phyloP scores from a whole-genome alignment of 2,329 filamentous ascomycete species.

The Aquanectria penicillioides region DNA sequence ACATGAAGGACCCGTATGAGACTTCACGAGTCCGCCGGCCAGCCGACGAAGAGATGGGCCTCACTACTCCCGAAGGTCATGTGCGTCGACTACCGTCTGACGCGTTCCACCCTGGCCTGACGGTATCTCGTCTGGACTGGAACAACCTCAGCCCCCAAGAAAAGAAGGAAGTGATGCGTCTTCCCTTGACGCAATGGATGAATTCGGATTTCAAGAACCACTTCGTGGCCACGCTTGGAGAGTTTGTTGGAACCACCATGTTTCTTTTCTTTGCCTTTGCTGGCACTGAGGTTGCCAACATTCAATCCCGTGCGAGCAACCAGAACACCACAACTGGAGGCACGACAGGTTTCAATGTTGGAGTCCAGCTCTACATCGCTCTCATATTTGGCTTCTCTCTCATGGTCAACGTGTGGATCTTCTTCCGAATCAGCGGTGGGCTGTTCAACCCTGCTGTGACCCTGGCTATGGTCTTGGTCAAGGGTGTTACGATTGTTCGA shows the following conservation, averaged over 20 bases:
- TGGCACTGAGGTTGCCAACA: constrained; percentile 53
- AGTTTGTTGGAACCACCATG: constrained; percentile 54
- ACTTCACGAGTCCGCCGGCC: constrained; percentile 23
- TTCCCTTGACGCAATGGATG: constrained; percentile 59
- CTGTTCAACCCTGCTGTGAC: constrained; percentile 55
- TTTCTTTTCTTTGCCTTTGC: constrained; percentile 57
- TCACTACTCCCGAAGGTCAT: constrained; percentile 5
- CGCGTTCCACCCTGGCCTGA: constrained; percentile 28
- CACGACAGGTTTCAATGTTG: constrained; percentile 54
- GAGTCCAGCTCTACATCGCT: constrained; percentile 54
- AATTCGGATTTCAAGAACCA: constrained; percentile 57
- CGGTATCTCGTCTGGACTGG: constrained; percentile 48
- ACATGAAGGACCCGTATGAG: constrained; percentile 27
- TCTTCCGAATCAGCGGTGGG: constrained; percentile 56
- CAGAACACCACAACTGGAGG: constrained; percentile 54
- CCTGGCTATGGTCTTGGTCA: constrained; percentile 61
- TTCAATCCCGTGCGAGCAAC: constrained; percentile 42
- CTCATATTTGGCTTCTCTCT: constrained; percentile 55
- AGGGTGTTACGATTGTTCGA: constrained; percentile 57
- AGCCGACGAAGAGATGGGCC: constrained; percentile 39
- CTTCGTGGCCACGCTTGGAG: constrained; percentile 50
- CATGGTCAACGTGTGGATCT: constrained; percentile 59
- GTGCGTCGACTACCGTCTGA: constrained; percentile 25
- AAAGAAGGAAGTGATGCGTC: constrained; percentile 54
- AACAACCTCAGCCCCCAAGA: constrained; percentile 51